phyloP scores from a whole-genome alignment of 2,329 filamentous ascomycete species.

The Colletotrichum sansevieriae region DNA sequence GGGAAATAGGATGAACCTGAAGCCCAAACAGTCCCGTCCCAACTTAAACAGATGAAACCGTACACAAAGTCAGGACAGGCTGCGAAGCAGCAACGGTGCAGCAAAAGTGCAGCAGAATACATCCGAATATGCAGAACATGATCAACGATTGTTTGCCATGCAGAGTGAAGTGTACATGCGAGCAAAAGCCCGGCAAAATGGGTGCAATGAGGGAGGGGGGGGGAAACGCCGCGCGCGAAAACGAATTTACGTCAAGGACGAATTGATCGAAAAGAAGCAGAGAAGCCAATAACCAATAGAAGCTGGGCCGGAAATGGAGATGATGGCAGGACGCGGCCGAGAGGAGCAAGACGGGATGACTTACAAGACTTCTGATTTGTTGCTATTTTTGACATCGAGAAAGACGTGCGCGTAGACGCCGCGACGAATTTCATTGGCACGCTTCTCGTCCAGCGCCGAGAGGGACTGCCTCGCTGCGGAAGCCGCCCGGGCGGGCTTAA shows the following conservation, averaged over 20 bases:
- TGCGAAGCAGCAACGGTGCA: neutral
- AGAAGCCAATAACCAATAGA: conserved; percentile 9
- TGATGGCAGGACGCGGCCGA: conserved; percentile 1
- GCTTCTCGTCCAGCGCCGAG: conserved; percentile 42
- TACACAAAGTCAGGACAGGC: conserved; percentile 16
- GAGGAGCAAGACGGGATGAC: conserved; percentile 32
- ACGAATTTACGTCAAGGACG: conserved; percentile 4
- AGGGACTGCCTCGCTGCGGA: conserved; percentile 40
- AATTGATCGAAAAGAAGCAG: neutral
- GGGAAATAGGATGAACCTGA: conserved; percentile 29
- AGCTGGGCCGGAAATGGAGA: neutral
- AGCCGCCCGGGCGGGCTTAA: conserved; percentile 15
- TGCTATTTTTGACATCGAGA: conserved; percentile 42
- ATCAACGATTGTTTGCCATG: neutral
- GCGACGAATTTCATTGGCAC: conserved; percentile 41
- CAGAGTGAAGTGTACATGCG: conserved; percentile 20
- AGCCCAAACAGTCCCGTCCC: conserved; percentile 20
- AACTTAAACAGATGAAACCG: conserved; percentile 19
- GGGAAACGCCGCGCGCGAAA: neutral
- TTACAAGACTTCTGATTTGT: conserved; percentile 45
- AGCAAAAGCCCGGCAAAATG: neutral
- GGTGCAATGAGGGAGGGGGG: no score
- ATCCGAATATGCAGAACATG: neutral
- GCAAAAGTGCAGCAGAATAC: conserved; percentile 4
- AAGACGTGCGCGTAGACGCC: conserved; percentile 40